Evolutionary conservation across 208 protist species (phyloP).

Genomic region (Trypanosoma melophagium): DNA sequence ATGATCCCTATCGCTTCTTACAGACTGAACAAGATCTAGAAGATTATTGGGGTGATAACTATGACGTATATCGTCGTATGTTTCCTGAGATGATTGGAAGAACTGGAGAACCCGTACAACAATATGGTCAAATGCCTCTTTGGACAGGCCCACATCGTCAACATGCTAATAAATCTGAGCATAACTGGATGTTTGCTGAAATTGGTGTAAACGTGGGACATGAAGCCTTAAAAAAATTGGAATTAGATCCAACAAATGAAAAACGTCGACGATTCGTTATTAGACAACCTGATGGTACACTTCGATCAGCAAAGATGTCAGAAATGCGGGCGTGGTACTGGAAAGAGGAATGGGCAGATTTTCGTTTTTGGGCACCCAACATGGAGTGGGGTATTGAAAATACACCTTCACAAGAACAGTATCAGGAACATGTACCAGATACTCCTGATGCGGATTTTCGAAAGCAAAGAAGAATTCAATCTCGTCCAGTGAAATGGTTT

Average conservation of each 20-base stretch:
- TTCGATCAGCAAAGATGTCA: conserved; percentile 94
- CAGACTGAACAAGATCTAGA: conserved; percentile 93
- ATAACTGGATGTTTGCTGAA: conserved; percentile 95
- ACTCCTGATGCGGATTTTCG: conserved; percentile 87
- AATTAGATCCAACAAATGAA: conserved; percentile 92
- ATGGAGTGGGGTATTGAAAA: conserved; percentile 94
- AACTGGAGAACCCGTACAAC: conserved; percentile 90
- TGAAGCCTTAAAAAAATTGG: conserved; percentile 90
- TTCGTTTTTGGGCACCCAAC: conserved; percentile 92
- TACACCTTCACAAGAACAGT: conserved; percentile 89
- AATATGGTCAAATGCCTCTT: conserved; percentile 92
- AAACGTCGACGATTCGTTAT: conserved; percentile 92
- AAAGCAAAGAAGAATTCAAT: conserved; percentile 90
- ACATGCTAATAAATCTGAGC: conserved; percentile 90
- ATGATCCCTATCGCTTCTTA: conserved; percentile 94
- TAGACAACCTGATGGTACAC: conserved; percentile 89
- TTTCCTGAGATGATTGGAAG: conserved; percentile 93
- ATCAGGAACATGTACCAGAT: conserved; percentile 92
- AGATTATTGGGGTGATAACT: conserved; percentile 95
- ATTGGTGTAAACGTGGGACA: conserved; percentile 93
- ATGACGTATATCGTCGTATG: conserved; percentile 92
- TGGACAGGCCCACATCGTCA: conserved; percentile 91
- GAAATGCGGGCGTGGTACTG: conserved; percentile 95
- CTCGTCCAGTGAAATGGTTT: conserved; percentile 92
- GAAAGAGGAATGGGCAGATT: conserved; percentile 95